Evolutionary conservation across 1,139 yeast genomes (phyloP), one percentile per base, ranked within the genome.

Genomic region (Eremothecium cymbalariae): DNA sequence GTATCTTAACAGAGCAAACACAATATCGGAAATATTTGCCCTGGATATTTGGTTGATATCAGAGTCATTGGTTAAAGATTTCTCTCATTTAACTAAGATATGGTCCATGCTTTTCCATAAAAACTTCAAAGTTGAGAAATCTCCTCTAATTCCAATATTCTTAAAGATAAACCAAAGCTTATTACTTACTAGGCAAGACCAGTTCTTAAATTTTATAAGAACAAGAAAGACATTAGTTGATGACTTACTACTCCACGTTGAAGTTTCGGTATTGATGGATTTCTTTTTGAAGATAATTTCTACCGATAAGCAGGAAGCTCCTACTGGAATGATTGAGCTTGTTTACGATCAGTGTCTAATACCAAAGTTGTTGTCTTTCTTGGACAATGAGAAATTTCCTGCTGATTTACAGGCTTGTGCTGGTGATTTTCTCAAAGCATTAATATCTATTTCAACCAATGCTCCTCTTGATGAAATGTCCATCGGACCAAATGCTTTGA

Each of bases 31-130:
- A 53, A 80, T 90, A 18, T 68, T 90, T 31, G 74, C 93, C 28
- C 81, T 93, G n/a, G 96, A 90, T 55, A 93, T 86, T 14, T 90
- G 97, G 96, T 75, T 94, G 7, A 68, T 90, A 20, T 83, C 94
- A 4, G 97, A 93, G 53, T 77, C 95, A 0, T 75, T 90, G 28
- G 83, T 90, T 72, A 94, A 84, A 51, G 74, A 79, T 37, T 67
- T 74, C 2, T 60, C 63, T 3, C 70, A 82, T 39, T 59, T 93
- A 41, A 71, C 74, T 40, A 75, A 72, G 48, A 65, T 93, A 35
- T 90, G 98, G 98, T 62, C 73, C n/a, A 68, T 88, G 25, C 67
- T 90, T 36, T 86, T 81, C 45, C 63, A 62, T 39, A 66, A 67
- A 5, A 67, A 69, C 77, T 43, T 75, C 76, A 39, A 77, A 74